Conservation (phyloP, 2,329 filamentous ascomycete species). For the Periconia sp. region DNA sequence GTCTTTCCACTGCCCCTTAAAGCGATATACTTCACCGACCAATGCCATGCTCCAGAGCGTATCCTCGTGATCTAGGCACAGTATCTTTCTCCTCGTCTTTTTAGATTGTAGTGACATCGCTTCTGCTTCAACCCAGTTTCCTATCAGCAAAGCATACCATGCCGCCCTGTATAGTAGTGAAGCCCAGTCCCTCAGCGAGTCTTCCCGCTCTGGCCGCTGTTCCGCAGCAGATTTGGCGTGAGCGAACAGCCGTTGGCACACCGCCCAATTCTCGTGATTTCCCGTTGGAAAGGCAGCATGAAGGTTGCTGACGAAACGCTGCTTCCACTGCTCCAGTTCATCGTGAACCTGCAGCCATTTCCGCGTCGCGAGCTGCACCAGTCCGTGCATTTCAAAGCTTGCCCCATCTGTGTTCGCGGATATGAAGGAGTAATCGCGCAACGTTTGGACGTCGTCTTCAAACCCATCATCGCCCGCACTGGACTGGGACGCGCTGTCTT, state of each 20-base stretch:
- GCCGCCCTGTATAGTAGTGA: constrained; percentile 10
- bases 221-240: constrained; percentile 27
- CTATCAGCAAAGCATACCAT: constrained; percentile 14
- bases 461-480: constrained; percentile 15
- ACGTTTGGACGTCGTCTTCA: constrained; percentile 37
- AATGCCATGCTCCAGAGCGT: constrained; percentile 9
- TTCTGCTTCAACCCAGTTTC: constrained; percentile 11
- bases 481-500: constrained; percentile 26
- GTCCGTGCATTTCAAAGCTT: constrained; percentile 51
- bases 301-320: constrained; percentile 36
- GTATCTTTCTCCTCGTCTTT: constrained; percentile 3
- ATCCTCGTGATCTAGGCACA: constrained; percentile 3
- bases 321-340: constrained; percentile 35
- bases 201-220: constrained; percentile 4
- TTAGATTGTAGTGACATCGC: constrained; percentile 5
- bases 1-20: constrained; percentile 3
- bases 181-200: constrained; percentile 8
- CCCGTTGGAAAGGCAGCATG: constrained; percentile 31
- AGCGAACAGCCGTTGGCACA: constrained; percentile 39
- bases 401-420: constrained; percentile 18
- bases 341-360: constrained; percentile 19
- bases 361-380: constrained; percentile 47
- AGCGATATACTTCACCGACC: constrained; percentile 3
- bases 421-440: constrained; percentile 49
- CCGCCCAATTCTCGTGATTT: constrained; percentile 39